Conservation (phyloP, 768 basidiomycete species). For the Amanita thiersii region DNA sequence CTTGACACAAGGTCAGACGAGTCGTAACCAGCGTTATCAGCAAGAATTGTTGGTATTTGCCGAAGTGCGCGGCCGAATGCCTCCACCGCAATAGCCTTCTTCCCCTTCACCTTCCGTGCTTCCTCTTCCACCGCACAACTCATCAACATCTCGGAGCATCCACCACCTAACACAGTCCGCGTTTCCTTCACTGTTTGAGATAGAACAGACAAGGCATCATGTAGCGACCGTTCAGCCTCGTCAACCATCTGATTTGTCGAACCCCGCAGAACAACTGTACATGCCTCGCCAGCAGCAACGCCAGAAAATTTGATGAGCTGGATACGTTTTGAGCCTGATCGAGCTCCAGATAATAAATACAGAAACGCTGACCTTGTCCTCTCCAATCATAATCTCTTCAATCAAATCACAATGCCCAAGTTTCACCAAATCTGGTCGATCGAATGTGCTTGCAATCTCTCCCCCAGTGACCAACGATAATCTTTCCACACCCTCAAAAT, state of each 20-base stretch:
- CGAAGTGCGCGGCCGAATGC: conserved; percentile 83
- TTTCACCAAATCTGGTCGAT: conserved; percentile 85
- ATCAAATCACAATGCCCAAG: conserved; percentile 91
- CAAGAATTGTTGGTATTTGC: conserved; percentile 93
- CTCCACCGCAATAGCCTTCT: conserved; percentile 94
- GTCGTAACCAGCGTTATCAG: conserved; percentile 97
- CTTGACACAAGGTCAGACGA: conserved; percentile 91
- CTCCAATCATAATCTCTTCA: conserved; percentile 98
- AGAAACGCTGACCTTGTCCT: conserved; percentile 73
- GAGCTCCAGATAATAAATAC: background rate
- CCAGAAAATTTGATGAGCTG: conserved; percentile 99
- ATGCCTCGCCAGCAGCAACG: conserved; percentile 94
- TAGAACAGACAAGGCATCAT: conserved; percentile 94
- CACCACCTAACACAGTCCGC: conserved; percentile 87
- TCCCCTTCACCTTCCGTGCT: conserved; percentile 78
- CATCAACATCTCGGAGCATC: conserved; percentile 99
- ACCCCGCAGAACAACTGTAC: conserved; percentile 95
- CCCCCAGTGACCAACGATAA: conserved; percentile 95
- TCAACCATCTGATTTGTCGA: conserved; percentile 99
- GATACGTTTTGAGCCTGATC: background rate
- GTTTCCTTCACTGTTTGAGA: conserved; percentile 99
- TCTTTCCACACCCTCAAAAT: conserved; percentile 97
- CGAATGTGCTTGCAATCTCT: conserved; percentile 95
- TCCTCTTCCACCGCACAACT: conserved; percentile 88
- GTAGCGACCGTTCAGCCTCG: conserved; percentile 95